phyloP scores from a whole-genome alignment of 2,329 filamentous ascomycete genomes.

The Fusarium sp. region DNA sequence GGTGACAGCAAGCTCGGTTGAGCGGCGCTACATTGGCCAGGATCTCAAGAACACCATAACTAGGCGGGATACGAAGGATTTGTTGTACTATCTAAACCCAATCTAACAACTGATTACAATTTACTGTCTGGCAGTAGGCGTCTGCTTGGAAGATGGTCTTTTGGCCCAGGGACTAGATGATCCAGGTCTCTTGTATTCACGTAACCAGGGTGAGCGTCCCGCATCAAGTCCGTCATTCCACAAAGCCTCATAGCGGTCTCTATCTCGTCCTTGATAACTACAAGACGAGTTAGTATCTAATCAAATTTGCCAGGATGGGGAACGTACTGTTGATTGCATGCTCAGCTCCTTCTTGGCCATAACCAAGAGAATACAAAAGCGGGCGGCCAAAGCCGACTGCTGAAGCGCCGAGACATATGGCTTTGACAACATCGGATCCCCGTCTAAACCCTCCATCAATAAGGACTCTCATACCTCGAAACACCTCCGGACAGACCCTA shows the following conservation, averaged over 20 bases:
- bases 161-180: background rate
- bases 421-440: background rate
- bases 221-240: background rate
- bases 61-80: background rate
- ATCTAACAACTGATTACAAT: fast-evolving
- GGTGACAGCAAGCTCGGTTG: background rate
- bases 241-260: background rate
- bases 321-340: background rate
- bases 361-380: background rate
- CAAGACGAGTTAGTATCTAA: background rate
- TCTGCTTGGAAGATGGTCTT: background rate
- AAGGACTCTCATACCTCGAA: background rate
- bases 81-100: background rate
- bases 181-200: background rate
- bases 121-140: background rate
- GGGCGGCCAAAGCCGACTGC: background rate
- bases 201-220: background rate
- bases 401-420: background rate
- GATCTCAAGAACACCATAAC: too few relatives aligned
- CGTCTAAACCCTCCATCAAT: background rate
- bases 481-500: background rate
- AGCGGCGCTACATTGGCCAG: background rate
- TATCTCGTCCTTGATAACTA: background rate
- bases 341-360: background rate
- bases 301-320: background rate